These are phyloP conservation scores for Stylonectria norvegica DNA, from an alignment of 2,329 filamentous ascomycete species.

Conservation along the genomic window DNA sequence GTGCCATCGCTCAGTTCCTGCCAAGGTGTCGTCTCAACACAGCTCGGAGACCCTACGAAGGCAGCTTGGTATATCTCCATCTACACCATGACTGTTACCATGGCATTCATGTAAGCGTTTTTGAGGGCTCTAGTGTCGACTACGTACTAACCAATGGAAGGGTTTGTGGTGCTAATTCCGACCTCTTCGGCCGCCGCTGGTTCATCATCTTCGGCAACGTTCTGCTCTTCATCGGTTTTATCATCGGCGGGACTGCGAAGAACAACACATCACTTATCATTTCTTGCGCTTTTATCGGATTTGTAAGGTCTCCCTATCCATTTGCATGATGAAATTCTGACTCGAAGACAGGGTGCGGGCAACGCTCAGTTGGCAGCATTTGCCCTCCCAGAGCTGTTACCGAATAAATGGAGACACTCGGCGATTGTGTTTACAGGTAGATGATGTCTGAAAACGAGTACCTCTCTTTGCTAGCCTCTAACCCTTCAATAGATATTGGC, in stretches of 20 bases:
- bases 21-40: conserved; percentile 29
- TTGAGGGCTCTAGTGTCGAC: neutral
- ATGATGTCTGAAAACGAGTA: neutral
- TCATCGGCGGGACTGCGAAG: conserved; percentile 36
- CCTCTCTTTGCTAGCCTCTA: neutral
- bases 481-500: conserved; percentile 28
- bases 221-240: conserved; percentile 11
- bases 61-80: conserved; percentile 34
- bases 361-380: conserved; percentile 45
- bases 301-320: conserved; percentile 18
- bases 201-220: conserved; percentile 12
- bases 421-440: conserved; percentile 38
- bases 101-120: conserved; percentile 34
- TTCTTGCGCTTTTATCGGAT: conserved; percentile 40
- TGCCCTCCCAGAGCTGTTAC: conserved; percentile 44
- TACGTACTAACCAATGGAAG: conserved; percentile 1
- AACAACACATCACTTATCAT: conserved; percentile 38
- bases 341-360: conserved; percentile 31
- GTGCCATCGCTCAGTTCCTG: conserved; percentile 32
- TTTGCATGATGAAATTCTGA: neutral
- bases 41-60: conserved; percentile 32
- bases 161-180: conserved; percentile 42
- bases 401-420: conserved; percentile 47
- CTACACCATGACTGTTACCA: conserved; percentile 40
- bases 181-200: conserved; percentile 40